phyloP scores from a whole-genome alignment of 2,329 filamentous ascomycete genomes.

The Aspergillus unguis region DNA sequence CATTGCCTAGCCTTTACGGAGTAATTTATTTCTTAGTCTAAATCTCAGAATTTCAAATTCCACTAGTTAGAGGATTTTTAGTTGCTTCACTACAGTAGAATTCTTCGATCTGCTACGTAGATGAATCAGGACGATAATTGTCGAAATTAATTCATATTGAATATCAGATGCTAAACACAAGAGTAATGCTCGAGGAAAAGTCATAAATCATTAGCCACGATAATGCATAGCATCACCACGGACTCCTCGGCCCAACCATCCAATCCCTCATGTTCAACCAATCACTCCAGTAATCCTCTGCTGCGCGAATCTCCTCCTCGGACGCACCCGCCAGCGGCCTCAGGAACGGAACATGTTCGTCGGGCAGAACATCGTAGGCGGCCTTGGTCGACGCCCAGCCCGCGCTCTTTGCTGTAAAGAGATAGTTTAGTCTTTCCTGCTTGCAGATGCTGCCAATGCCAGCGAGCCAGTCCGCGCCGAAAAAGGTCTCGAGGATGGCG shows the following conservation, averaged over 20 bases:
- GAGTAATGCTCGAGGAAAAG: conserved; percentile 10
- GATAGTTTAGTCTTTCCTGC: conserved; percentile 84
- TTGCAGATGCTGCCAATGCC: conserved; percentile 81
- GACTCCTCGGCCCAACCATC: conserved; percentile 76
- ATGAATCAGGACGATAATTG: too few relatives aligned
- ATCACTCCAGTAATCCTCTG: conserved; percentile 84
- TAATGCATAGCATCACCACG: conserved; percentile 23
- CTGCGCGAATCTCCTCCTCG: conserved; percentile 74
- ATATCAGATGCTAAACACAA: background rate
- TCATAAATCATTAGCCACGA: conserved; percentile 18
- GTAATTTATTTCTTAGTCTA: too few relatives aligned
- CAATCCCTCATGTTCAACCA: conserved; percentile 98
- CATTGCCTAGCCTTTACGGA: too few relatives aligned
- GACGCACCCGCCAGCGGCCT: conserved; percentile 71
- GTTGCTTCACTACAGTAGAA: too few relatives aligned
- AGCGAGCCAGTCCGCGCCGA: conserved; percentile 78
- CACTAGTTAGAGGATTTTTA: too few relatives aligned
- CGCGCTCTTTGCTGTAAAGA: conserved; percentile 90
- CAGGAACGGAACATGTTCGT: conserved; percentile 83
- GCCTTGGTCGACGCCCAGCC: conserved; percentile 85
- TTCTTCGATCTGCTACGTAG: too few relatives aligned
- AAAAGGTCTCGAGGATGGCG: conserved; percentile 80
- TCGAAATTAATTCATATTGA: background rate
- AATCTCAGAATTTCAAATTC: too few relatives aligned
- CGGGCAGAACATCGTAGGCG: conserved; percentile 79